Conservation (phyloP, 768 basidiomycete genomes). For the Macrolepiota dolichaula region DNA sequence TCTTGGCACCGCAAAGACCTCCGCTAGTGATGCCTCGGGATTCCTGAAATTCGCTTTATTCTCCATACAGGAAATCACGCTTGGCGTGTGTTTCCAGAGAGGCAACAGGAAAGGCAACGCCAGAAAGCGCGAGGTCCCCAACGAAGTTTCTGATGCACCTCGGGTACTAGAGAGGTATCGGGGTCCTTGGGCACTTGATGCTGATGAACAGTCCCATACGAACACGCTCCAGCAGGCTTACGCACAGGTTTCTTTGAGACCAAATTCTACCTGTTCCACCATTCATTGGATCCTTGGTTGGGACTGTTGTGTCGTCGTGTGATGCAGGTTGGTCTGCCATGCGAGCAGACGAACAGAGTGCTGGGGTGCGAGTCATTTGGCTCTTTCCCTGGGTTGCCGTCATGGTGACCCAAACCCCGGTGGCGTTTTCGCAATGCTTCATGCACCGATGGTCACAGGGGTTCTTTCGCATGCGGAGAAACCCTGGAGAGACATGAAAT, state of each 20-base stretch:
- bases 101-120: slow-evolving; percentile 1
- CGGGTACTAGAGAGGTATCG: slow-evolving; percentile 4
- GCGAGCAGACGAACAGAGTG: slow-evolving; percentile 3
- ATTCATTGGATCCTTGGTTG: background rate
- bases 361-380: slow-evolving; percentile 3
- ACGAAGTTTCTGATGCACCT: slow-evolving; percentile 3
- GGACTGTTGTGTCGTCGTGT: background rate
- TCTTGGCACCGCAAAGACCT: slow-evolving; percentile 8
- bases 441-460: slow-evolving; percentile 6
- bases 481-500: slow-evolving; percentile 5
- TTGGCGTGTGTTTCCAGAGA: background rate
- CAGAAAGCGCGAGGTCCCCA: slow-evolving; percentile 8
- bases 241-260: background rate
- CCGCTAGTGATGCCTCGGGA: slow-evolving; percentile 8
- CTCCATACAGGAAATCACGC: slow-evolving; percentile 1
- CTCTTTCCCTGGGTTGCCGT: slow-evolving; percentile 1
- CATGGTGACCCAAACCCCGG: background rate
- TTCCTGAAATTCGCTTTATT: background rate
- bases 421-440: slow-evolving; percentile 7
- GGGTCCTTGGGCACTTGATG: background rate
- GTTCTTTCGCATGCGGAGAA: background rate
- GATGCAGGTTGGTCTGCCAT: background rate
- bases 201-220: background rate
- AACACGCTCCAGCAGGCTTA: background rate
- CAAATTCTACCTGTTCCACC: slow-evolving; percentile 5